Evolutionary conservation across 177 flowering plant genomes (phyloP).

Genomic region (Vitis hybrid): DNA sequence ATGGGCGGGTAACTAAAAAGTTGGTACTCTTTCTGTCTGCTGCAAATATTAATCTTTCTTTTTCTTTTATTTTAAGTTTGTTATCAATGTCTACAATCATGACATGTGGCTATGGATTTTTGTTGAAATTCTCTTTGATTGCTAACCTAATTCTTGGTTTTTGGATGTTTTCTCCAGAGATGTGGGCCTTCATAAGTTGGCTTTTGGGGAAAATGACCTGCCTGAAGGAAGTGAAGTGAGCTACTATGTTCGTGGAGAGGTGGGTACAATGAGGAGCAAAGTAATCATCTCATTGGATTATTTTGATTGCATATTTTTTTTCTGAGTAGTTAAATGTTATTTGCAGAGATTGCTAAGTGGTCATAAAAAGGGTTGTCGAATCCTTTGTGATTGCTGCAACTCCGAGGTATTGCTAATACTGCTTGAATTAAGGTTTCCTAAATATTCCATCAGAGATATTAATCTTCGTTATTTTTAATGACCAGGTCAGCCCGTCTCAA

Average conservation of each 20-base stretch:
- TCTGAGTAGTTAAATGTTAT: slow-evolving; percentile 11
- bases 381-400: slow-evolving; percentile 73
- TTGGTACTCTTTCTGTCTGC: slow-evolving; percentile 29
- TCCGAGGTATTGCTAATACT: slow-evolving; percentile 47
- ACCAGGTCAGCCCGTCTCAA: slow-evolving; percentile 87
- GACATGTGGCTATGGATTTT: too few relatives aligned
- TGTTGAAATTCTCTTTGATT: too few relatives aligned
- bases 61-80: background rate
- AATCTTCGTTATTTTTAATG: slow-evolving; percentile 21
- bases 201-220: slow-evolving; percentile 65
- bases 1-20: slow-evolving; percentile 76
- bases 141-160: slow-evolving; percentile 1
- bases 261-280: slow-evolving; percentile 19
- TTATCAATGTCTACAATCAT: too few relatives aligned
- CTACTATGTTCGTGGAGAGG: slow-evolving; percentile 73
- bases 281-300: background rate
- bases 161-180: slow-evolving; percentile 46
- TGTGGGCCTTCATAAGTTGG: slow-evolving; percentile 73
- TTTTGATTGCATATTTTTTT: slow-evolving; percentile 5
- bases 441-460: slow-evolving; percentile 11
- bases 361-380: slow-evolving; percentile 67
- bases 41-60: background rate
- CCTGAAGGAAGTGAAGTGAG: slow-evolving; percentile 85
- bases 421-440: background rate
- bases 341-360: slow-evolving; percentile 72